Conservation (phyloP, 495 filamentous ascomycete species). For the Aspergillus funiculosus region DNA sequence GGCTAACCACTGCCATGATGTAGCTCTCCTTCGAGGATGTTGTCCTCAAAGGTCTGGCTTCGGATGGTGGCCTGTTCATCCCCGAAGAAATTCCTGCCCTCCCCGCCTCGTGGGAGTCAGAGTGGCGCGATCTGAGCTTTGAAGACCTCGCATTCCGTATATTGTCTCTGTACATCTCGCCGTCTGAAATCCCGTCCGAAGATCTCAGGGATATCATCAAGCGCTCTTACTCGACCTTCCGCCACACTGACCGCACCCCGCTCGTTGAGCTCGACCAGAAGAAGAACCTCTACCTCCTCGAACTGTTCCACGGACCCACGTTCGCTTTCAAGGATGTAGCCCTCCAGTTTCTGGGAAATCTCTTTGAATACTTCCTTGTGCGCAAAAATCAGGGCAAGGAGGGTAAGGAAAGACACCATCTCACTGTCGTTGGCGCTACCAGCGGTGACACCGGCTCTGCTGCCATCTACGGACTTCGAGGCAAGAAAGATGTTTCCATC, state of each 20-base stretch:
- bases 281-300: conserved; percentile 72
- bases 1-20: conserved; percentile 5
- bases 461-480: conserved; percentile 93
- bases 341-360: conserved; percentile 84
- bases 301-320: conserved; percentile 97
- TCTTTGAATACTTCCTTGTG: conserved; percentile 93
- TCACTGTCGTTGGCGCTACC: conserved; percentile 88
- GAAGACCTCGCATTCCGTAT: conserved; percentile 69
- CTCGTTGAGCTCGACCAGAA: conserved; percentile 58
- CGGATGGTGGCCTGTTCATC: conserved; percentile 85
- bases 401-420: conserved; percentile 68
- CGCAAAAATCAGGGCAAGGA: conserved; percentile 70
- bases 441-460: conserved; percentile 93
- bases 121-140: conserved; percentile 73
- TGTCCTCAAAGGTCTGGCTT: conserved; percentile 84
- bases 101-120: conserved; percentile 29
- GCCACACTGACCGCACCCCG: conserved; percentile 65
- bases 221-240: conserved; percentile 81
- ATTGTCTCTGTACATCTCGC: conserved; percentile 72
- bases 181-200: conserved; percentile 68
- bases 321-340: conserved; percentile 93
- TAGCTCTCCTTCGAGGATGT: conserved; percentile 88
- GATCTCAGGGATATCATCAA: conserved; percentile 78
- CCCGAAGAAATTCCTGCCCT: conserved; percentile 67
- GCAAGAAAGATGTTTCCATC: conserved; percentile 91